A percentile compares a stretch with the other conserved stretches of the same genome.
These are phyloP conservation scores for Beauveria sp. DNA, from an alignment of 2,329 filamentous ascomycete genomes.

Conservation along the genomic window DNA sequence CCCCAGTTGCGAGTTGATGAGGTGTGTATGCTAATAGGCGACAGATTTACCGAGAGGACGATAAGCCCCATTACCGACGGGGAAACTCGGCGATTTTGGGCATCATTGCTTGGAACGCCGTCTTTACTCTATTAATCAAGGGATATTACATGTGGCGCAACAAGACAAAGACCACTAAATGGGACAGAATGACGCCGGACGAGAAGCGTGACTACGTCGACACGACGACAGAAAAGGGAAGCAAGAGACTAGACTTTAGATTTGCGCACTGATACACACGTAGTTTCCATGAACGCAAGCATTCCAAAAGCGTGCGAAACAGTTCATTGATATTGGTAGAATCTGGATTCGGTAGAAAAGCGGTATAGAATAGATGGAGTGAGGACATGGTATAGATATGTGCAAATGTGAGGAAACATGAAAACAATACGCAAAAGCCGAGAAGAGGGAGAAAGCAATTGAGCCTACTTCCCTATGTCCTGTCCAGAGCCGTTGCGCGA, in stretches of 20 bases:
- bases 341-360: too few relatives aligned
- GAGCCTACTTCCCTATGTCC: too few relatives aligned
- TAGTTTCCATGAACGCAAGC: neutral
- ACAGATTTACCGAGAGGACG: constrained; percentile 26
- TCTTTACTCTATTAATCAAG: constrained; percentile 23
- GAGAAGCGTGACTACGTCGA: constrained; percentile 19
- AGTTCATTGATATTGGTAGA: neutral
- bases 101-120: constrained; percentile 30
- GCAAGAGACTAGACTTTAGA: constrained; percentile 30
- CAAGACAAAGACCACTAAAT: constrained; percentile 28
- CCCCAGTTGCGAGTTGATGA: neutral
- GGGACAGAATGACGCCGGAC: constrained; percentile 37
- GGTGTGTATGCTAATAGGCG: neutral
- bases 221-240: constrained; percentile 31
- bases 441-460: too few relatives aligned
- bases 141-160: constrained; percentile 28
- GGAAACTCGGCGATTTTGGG: constrained; percentile 49
- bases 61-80: constrained; percentile 20
- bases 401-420: too few relatives aligned
- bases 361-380: too few relatives aligned
- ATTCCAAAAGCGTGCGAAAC: neutral
- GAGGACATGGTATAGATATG: too few relatives aligned
- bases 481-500: too few relatives aligned
- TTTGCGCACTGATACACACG: constrained; percentile 23
- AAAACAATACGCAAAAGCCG: too few relatives aligned